Evolutionary conservation across 2,329 filamentous ascomycete genomes (phyloP).

Genomic region (Penicillium sp.): DNA sequence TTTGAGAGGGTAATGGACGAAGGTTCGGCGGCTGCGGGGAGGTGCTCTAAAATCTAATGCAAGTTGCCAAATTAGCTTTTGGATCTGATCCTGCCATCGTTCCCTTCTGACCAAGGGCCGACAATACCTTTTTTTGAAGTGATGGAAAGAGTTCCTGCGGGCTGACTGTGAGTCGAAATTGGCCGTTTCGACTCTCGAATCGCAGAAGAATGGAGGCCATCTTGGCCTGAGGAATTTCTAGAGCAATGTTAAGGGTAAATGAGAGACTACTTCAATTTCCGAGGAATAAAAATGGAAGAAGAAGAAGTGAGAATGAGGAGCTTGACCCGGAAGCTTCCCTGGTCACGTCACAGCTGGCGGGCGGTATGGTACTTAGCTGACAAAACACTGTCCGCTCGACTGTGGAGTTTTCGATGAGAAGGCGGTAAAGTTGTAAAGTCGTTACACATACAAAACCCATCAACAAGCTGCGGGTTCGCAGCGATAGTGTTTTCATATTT

Average conservation of each 20-base stretch:
- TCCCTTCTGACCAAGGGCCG: not conserved
- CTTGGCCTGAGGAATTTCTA: not conserved
- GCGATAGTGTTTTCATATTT: too few relatives aligned
- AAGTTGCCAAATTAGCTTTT: constrained; percentile 10
- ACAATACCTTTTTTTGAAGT: constrained; percentile 48
- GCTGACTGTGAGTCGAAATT: constrained; percentile 79
- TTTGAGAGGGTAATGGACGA: constrained; percentile 59
- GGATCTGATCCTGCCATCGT: not conserved
- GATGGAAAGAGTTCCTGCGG: constrained; percentile 68
- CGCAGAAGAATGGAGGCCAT: constrained; percentile 70
- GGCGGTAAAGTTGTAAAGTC: not conserved
- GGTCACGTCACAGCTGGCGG: constrained; percentile 24
- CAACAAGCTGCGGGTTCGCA: too few relatives aligned
- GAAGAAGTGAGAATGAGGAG: constrained; percentile 3
- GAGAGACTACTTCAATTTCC: not conserved
- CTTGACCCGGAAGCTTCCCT: constrained; percentile 16
- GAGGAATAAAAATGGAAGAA: not conserved
- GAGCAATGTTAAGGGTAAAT: not conserved
- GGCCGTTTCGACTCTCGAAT: constrained; percentile 88
- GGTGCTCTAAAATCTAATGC: constrained; percentile 55
- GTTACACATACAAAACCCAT: not conserved
- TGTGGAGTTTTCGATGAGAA: not conserved
- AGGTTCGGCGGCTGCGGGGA: constrained; percentile 56
- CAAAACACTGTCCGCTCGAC: not conserved
- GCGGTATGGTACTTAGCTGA: constrained; percentile 12